phyloP scores from a whole-genome alignment of 495 filamentous ascomycete species.

The Cryomyces minteri region DNA sequence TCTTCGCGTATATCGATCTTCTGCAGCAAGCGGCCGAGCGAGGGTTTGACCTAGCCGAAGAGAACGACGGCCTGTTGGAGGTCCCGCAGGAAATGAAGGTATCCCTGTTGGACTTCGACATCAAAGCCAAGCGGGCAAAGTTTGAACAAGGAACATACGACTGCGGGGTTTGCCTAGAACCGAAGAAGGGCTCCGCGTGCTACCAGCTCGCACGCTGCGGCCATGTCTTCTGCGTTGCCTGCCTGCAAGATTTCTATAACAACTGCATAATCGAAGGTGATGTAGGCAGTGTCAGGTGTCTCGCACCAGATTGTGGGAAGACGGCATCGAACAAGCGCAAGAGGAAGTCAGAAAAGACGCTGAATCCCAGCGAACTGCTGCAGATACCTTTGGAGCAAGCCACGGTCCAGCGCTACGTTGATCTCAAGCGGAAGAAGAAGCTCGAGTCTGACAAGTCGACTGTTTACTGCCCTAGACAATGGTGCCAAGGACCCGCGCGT shows the following conservation, averaged over 20 bases:
- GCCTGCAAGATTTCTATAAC: conserved; percentile 79
- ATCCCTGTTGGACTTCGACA: conserved; percentile 61
- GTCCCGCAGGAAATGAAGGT: conserved; percentile 45
- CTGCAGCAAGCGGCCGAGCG: conserved; percentile 63
- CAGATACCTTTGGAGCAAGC: conserved; percentile 64
- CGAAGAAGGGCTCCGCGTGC: conserved; percentile 73
- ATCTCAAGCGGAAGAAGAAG: conserved; percentile 76
- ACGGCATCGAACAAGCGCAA: conserved; percentile 13
- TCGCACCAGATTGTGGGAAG: conserved; percentile 57
- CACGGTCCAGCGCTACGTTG: conserved; percentile 67
- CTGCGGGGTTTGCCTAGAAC: conserved; percentile 76
- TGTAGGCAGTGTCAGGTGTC: conserved; percentile 56
- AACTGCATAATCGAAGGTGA: conserved; percentile 73
- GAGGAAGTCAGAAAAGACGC: conserved; percentile 36
- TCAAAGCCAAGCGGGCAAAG: conserved; percentile 44
- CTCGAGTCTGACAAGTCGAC: conserved; percentile 82
- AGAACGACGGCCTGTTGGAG: conserved; percentile 28
- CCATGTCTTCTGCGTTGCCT: conserved; percentile 78
- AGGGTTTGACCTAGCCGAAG: conserved; percentile 51
- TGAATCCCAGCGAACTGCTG: conserved; percentile 73
- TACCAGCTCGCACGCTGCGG: conserved; percentile 61
- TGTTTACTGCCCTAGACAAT: conserved; percentile 81
- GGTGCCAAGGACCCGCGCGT: conserved; percentile 84
- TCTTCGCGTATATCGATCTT: conserved; percentile 75
- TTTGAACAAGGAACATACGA: conserved; percentile 79